Base-by-base conservation (phyloP, 2,329 filamentous ascomycete species). In the Volutella citrinella region DNA sequence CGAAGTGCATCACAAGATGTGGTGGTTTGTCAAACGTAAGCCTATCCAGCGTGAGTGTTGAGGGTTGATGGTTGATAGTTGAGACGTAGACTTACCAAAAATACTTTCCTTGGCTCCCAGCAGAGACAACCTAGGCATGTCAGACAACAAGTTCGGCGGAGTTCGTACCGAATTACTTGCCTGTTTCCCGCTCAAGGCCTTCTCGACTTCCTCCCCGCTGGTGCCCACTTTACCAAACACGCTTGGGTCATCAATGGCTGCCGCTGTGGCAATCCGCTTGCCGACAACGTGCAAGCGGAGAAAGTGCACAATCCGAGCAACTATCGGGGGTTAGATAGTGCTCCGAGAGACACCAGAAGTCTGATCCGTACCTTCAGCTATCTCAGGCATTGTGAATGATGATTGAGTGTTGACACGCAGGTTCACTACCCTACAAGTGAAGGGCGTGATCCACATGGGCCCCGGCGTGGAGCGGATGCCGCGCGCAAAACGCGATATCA, bases 51-150 rank as follows among this genome's bases (percentile, higher is more conserved):
- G n/a, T 26, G 11, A 19, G 19, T 27, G n/a, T n/a, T n/a, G n/a
- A n/a, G n/a, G n/a, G n/a, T n/a, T n/a, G n/a, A n/a, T n/a, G n/a
- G n/a, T n/a, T n/a, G 12, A 28, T 18, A 8, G 16, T 19, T 11
- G 7, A 7, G 5, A 14, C 23, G 17, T 16, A 33, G 27, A 16
- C 63, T 40, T 49, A 77, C 80, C 93, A 98, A 60, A 98, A 97
- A 57, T 97, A 97, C 74, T 97, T 98, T 9, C 93, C 93, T 59
- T 96, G 93, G 40, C 85, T 88, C 5, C 85, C 86, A 5, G 85
- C 86, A 34, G 69, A 72, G 8, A 78, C 39, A 5, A 80, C 79
- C 68, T 70, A 30, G 7, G 25, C 9, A 15, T 10, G 29, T 43
- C 29, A 43, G 30, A 5, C 32, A 1, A 3, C 10, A 19, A 17